Evolutionary conservation across 2,329 filamentous ascomycete genomes (phyloP).

Genomic region (Penicillium janthinellum): DNA sequence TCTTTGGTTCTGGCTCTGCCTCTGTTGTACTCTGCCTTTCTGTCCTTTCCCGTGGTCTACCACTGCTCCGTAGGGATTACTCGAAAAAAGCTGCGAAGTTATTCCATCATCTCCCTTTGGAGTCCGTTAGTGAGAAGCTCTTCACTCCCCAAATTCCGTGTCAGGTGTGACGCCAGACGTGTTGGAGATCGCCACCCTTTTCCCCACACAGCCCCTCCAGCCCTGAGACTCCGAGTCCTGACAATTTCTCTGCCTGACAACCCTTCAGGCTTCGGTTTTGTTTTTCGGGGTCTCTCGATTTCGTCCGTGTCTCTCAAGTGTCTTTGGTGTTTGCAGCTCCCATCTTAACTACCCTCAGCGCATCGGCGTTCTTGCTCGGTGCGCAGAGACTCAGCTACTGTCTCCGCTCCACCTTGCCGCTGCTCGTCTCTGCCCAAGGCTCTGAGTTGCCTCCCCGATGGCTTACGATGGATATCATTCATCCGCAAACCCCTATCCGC

Average conservation of each 20-base stretch:
- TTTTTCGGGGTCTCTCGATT: not conserved
- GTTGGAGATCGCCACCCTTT: conserved; percentile 2
- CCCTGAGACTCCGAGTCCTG: not conserved
- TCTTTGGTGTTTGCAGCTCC: not conserved
- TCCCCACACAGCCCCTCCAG: conserved; percentile 23
- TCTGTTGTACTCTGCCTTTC: not conserved
- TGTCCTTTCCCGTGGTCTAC: not conserved
- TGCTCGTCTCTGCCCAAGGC: not conserved
- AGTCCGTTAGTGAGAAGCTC: not conserved
- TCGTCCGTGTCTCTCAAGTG: not conserved
- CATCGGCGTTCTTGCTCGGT: not conserved
- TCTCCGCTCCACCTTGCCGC: not conserved
- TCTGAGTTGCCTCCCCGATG: conserved; percentile 29
- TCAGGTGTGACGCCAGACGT: not conserved
- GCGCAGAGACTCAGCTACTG: not conserved
- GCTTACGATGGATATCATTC: conserved; percentile 48
- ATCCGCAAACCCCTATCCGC: conserved; percentile 32
- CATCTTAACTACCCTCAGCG: not conserved
- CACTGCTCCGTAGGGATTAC: too few species aligned
- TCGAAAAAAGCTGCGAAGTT: too few species aligned
- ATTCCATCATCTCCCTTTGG: not conserved
- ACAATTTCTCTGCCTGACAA: conserved; percentile 21
- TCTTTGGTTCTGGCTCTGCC: not conserved
- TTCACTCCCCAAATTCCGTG: not conserved
- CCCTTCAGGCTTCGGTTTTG: not conserved